These are phyloP conservation scores for Phialophora expanda DNA, from an alignment of 2,329 filamentous ascomycete species.

Conservation along the genomic window DNA sequence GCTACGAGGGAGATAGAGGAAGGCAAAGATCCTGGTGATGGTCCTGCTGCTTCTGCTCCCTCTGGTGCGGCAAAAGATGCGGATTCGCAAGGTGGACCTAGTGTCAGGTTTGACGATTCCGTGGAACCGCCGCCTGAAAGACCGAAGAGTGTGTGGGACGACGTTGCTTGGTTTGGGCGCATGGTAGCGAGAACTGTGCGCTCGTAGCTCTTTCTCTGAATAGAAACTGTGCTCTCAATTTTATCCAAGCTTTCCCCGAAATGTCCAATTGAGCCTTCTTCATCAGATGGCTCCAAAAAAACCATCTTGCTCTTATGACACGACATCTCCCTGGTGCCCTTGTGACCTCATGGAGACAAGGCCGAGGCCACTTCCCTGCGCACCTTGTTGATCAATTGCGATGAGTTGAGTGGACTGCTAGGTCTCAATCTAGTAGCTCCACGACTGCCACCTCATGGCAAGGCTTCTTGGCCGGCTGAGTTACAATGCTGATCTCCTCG, in stretches of 20 bases:
- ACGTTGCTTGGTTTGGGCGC: slow-evolving; percentile 39
- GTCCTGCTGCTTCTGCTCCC: not conserved
- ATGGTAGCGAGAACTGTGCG: slow-evolving; percentile 35
- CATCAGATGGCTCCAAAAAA: not conserved
- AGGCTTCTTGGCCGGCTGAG: slow-evolving; percentile 11
- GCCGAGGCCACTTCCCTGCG: not conserved
- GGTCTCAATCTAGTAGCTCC: slow-evolving; percentile 17
- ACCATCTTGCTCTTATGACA: not conserved
- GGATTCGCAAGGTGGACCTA: slow-evolving; percentile 6
- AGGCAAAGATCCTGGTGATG: slow-evolving; percentile 7
- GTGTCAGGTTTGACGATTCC: slow-evolving; percentile 22
- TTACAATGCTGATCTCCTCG: slow-evolving; percentile 13
- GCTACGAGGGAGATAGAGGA: not conserved
- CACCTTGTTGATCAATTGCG: not conserved
- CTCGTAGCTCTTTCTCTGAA: slow-evolving; percentile 19
- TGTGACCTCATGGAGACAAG: not conserved
- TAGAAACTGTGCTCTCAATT: not conserved
- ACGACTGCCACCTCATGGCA: slow-evolving; percentile 4
- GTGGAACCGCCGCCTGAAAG: slow-evolving; percentile 37
- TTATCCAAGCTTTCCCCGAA: not conserved
- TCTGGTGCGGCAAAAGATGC: slow-evolving; percentile 10
- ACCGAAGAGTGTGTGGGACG: slow-evolving; percentile 37
- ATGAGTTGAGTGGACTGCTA: not conserved
- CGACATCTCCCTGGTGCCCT: not conserved
- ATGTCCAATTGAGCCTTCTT: not conserved